Percentiles rank a stretch among this genome's conserved stretches.
Evolutionary conservation across 2,329 filamentous ascomycete genomes (phyloP).

Genomic region (Colletotrichum filicis): DNA sequence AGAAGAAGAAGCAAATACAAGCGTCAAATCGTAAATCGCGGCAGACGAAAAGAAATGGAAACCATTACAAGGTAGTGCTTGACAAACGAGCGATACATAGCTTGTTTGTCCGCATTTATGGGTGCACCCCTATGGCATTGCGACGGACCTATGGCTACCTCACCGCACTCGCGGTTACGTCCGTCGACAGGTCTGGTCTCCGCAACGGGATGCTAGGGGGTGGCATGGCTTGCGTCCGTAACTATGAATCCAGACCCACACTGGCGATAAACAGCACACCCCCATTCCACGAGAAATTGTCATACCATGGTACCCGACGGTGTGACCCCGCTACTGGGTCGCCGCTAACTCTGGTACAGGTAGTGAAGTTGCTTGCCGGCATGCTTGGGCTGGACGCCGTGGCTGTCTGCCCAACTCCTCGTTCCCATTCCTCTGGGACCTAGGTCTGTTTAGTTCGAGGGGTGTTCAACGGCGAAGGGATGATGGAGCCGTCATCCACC

Average conservation of each 20-base stretch:
- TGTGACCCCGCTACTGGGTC: neutral
- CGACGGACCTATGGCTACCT: neutral
- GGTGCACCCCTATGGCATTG: neutral
- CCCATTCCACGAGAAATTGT: constrained; percentile 6
- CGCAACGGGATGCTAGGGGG: constrained; percentile 1
- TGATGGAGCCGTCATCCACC: neutral
- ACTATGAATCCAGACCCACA: neutral
- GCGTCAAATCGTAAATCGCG: neutral
- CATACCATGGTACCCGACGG: neutral
- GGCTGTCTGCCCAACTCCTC: constrained; percentile 11
- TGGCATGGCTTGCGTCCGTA: constrained; percentile 21
- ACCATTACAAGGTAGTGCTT: neutral
- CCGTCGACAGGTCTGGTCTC: constrained; percentile 1
- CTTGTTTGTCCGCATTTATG: neutral
- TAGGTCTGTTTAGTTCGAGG: neutral
- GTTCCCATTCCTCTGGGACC: constrained; percentile 23
- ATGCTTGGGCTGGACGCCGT: neutral
- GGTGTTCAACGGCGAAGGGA: neutral
- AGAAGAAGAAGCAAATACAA: neutral
- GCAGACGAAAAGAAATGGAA: neutral
- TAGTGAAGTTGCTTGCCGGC: neutral
- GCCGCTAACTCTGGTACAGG: constrained; percentile 9
- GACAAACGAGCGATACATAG: neutral
- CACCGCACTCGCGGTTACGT: neutral
- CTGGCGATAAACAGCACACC: neutral